Base-by-base conservation (phyloP, 805 yeast species). In the Candida koratica region DNA sequence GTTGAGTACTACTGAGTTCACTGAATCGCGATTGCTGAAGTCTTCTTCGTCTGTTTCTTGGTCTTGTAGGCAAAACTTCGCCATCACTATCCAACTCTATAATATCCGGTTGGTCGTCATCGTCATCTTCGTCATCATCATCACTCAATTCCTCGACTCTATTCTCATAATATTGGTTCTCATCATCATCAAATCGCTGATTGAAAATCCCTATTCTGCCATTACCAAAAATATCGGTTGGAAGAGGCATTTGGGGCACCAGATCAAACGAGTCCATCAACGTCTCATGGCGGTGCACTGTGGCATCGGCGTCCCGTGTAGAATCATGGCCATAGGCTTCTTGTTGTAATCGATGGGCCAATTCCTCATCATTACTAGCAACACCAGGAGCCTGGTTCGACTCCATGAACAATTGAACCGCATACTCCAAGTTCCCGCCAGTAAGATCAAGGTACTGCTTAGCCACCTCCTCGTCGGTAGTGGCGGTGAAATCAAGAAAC, bases 401-500 rank as follows among this genome's bases (percentile, higher is more conserved):
- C 45, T 93, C 97, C 61, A 84, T 81, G 58, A 64, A 93, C 28
- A 93, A 64, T 10, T 87, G 77, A 6, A 93, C 84, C 0, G 98
- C 97, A 14, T 78, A 74, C 39, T 89, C 95, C 22, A 90, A 55
- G 54, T 86, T 77, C 30, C 78, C 77, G 33, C 81, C 88, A 4
- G 90, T 73, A 64, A 90, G 79, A 17, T 81, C 88, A 14, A 93
- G 57, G 52, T 81, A 93, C 47, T 81, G 86, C 36, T 69, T 64
- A 1, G 97, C 97, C 9, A 74, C 62, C 4, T 69, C 70, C 1
- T 74, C 69, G 52, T 84, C 90, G 2, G 77, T 70, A 2, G 77
- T 76, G 15, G 86, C 84, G 0, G 97, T 88, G 36, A 93, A 80
- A 26, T 90, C 89, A 57, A 89, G 67, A 58, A 93, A 93, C 15